Base-by-base conservation (phyloP, 768 basidiomycete genomes). In the Solioccasus polychromus region DNA sequence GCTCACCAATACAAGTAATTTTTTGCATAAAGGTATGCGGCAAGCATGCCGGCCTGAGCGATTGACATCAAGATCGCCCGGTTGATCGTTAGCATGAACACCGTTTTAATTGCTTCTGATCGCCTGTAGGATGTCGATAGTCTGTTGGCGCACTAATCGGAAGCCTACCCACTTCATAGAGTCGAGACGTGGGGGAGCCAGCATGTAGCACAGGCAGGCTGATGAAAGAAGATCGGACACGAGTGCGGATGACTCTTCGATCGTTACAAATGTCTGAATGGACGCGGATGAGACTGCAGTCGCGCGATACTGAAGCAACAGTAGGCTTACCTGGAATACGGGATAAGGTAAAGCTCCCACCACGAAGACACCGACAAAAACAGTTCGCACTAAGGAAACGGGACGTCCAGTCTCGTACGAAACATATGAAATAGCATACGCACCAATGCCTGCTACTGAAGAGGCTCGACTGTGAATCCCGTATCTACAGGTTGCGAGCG, bases 11-110 rank as follows among this genome's bases (percentile, higher is more conserved):
- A 57, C 23, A 58, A 23, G n/a, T 35, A 24, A 29, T 54, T 19
- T 36, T 25, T 45, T 3, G 51, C 56, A 10, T 26, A 24, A 8
- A 58, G 35, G 30, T 57, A 58, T 8, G 48, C 35, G 28, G 26
- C 38, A 35, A 58, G 45, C 45, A 51, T 36, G 18, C 56, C 56
- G 7, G 57, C 37, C 20, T 58, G 55, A 29, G 57, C 5, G 3
- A 58, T 24, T 15, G 55, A 48, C 42, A 53, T 45, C 40, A 58
- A 43, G 18, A 58, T 57, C 29, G 45, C 56, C 15, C 56, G 48
- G 28, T 54, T 57, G 26, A 58, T 37, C 7, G 39, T 47, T 35
- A 53, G 51, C 37, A 54, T 41, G 38, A 58, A 58, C 18, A 58
- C 11, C 11, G 43, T 15, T 37, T 44, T 58, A 15, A 53, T 11